A percentile compares a stretch with the other conserved stretches of the same genome.
Evolutionary conservation across 2,329 filamentous ascomycete species (phyloP).

Genomic region (Zymoseptoria ardabiliae): DNA sequence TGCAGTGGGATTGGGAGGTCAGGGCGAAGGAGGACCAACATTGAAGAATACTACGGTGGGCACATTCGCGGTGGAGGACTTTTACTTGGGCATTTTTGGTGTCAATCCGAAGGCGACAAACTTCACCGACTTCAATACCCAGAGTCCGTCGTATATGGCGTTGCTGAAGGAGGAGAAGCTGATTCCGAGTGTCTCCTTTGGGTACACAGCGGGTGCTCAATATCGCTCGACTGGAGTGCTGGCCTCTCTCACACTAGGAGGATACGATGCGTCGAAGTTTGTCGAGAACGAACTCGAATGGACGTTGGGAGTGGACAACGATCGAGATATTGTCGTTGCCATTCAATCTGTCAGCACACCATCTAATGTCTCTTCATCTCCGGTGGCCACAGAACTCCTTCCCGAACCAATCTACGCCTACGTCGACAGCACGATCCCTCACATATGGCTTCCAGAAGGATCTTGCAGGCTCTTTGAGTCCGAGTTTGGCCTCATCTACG

Average conservation of each 20-base stretch:
- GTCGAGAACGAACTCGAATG: slow-evolving; percentile 55
- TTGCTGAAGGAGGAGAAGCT: slow-evolving; percentile 48
- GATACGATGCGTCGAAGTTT: slow-evolving; percentile 59
- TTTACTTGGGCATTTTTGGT: slow-evolving; percentile 43
- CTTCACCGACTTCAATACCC: slow-evolving; percentile 46
- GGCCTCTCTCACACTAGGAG: slow-evolving; percentile 56
- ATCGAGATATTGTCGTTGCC: slow-evolving; percentile 54
- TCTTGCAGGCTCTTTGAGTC: slow-evolving; percentile 59
- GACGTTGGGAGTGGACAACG: slow-evolving; percentile 48
- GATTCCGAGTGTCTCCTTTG: slow-evolving; percentile 67
- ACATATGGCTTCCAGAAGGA: slow-evolving; percentile 41
- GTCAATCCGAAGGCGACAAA: slow-evolving; percentile 45
- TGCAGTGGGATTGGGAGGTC: slow-evolving; percentile 35
- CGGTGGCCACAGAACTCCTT: slow-evolving; percentile 32
- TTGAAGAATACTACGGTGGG: slow-evolving; percentile 38
- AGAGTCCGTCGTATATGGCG: slow-evolving; percentile 47
- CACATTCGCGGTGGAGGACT: slow-evolving; percentile 34
- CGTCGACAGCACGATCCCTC: slow-evolving; percentile 44
- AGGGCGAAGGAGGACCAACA: slow-evolving; percentile 34
- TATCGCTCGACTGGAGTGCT: slow-evolving; percentile 46
- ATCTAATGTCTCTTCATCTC: slow-evolving; percentile 21
- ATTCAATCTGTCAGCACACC: slow-evolving; percentile 36
- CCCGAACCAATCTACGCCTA: slow-evolving; percentile 36
- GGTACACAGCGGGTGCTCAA: slow-evolving; percentile 67
- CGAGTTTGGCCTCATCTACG: slow-evolving; percentile 58